Evolutionary conservation across 2,329 filamentous ascomycete species (phyloP).

Genomic region (Penicillium sp.): DNA sequence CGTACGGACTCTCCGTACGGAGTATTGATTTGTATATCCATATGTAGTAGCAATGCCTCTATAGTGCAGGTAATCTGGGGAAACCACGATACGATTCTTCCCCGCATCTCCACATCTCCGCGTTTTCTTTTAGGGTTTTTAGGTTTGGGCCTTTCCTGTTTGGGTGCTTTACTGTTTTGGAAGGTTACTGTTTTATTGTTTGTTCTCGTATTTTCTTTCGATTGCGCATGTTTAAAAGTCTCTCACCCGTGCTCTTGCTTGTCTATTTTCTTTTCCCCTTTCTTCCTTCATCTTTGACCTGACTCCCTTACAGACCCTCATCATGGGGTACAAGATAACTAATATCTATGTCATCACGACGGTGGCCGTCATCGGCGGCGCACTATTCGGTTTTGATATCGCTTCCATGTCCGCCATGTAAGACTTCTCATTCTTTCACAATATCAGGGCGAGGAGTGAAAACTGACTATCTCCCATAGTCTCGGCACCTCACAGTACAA

Average conservation of each 20-base stretch:
- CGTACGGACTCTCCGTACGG: neutral
- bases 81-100: neutral
- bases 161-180: neutral
- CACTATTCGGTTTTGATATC: conserved; percentile 76
- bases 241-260: neutral
- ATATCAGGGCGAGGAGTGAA: neutral
- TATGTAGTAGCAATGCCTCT: neutral
- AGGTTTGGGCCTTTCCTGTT: neutral
- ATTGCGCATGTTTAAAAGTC: neutral
- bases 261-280: neutral
- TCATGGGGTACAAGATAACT: conserved; percentile 43
- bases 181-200: neutral
- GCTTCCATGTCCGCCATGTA: conserved; percentile 66
- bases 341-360: conserved; percentile 60
- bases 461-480: conserved; percentile 9
- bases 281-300: neutral
- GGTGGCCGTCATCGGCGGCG: conserved; percentile 62
- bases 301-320: conserved; percentile 7
- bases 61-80: neutral
- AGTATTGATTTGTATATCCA: neutral
- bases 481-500: conserved; percentile 67
- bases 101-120: neutral
- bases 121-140: neutral
- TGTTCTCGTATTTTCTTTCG: neutral
- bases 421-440: neutral